Base-by-base conservation (phyloP, 805 yeast genomes). In the Kluyveromyces siamensis region DNA sequence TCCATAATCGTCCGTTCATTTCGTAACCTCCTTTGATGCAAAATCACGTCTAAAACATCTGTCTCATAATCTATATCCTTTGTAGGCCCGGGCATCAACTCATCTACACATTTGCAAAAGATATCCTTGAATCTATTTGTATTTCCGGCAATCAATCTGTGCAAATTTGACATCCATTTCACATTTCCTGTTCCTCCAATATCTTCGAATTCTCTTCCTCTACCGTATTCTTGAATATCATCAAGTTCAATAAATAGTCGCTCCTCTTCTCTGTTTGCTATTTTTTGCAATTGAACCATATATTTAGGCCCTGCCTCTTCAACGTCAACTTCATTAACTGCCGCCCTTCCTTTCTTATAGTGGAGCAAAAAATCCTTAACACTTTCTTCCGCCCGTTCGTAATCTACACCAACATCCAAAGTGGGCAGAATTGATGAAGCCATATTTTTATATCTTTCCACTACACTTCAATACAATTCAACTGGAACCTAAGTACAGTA, bases 11-110 rank as follows among this genome's bases (percentile, higher is more conserved):
- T 72, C 52, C 91, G 77, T 56, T 79, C 79, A 65, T 91, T 91
- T 62, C 96, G 77, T 63, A 87, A 77, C 59, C 77, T 80, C 65
- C 99, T 79, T 71, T 93, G 98, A 61, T 87, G 90, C 55, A 90
- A 73, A 49, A 93, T 87, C 50, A 93, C 95, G 62, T 93, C 99
- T 53, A 93, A 71, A 11, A 93, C 98, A 56, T 87, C 96, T 64
- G 88, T 96, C 55, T 81, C 80, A 63, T 84, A 87, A 41, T 81
- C 71, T 46, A 91, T 73, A 51, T 86, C 90, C 45, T 75, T 79
- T 1, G 93, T 83, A n/a, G 98, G 91, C 41, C 57, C 49, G 0
- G 99, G 99, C 79, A 91, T 77, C 50, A 87, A 65, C 44, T 79
- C 81, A 67, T 93, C 99, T 41, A 87, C 78, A 14, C 81, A 82